phyloP scores from a whole-genome alignment of 2,329 filamentous ascomycete genomes.

The Rosellinia necatrix region DNA sequence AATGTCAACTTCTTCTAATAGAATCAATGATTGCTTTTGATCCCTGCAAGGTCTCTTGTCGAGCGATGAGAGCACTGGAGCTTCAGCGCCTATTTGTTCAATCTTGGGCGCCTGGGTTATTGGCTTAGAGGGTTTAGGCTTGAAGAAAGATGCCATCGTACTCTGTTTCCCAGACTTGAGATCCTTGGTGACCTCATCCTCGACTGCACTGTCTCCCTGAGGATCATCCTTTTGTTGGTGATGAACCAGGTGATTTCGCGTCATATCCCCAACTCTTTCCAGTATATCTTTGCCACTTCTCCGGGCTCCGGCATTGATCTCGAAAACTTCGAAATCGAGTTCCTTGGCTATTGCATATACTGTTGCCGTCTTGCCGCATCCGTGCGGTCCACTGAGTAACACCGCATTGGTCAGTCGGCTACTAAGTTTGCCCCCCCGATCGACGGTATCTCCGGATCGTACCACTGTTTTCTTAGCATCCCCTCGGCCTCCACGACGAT shows the following conservation, averaged over 20 bases:
- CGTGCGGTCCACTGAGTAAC: conserved; percentile 86
- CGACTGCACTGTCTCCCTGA: conserved; percentile 39
- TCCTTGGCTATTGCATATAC: conserved; percentile 92
- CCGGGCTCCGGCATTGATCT: conserved; percentile 84
- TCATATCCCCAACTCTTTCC: conserved; percentile 96
- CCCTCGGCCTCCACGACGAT: conserved; percentile 43
- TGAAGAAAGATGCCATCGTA: conserved; percentile 83
- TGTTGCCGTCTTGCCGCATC: conserved; percentile 90
- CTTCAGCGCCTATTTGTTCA: conserved; percentile 4
- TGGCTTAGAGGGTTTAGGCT: conserved; percentile 48
- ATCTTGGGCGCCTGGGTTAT: conserved; percentile 41
- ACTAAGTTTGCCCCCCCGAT: conserved; percentile 45
- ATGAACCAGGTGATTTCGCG: conserved; percentile 85
- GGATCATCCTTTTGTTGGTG: conserved; percentile 47
- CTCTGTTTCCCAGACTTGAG: conserved; percentile 73
- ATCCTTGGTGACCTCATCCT: conserved; percentile 59
- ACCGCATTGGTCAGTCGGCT: conserved; percentile 71
- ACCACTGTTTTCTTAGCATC: conserved; percentile 59
- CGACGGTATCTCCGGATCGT: conserved; percentile 41
- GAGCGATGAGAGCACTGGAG: conserved; percentile 20
- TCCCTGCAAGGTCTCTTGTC: conserved; percentile 48
- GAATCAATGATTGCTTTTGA: conserved; percentile 92
- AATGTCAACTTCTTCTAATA: conserved; percentile 92
- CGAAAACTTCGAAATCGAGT: conserved; percentile 90
- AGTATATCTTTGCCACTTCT: conserved; percentile 87